These are phyloP conservation scores for Chenopodium formosanum DNA, from an alignment of 148 eudicot species.

Conservation along the genomic window DNA sequence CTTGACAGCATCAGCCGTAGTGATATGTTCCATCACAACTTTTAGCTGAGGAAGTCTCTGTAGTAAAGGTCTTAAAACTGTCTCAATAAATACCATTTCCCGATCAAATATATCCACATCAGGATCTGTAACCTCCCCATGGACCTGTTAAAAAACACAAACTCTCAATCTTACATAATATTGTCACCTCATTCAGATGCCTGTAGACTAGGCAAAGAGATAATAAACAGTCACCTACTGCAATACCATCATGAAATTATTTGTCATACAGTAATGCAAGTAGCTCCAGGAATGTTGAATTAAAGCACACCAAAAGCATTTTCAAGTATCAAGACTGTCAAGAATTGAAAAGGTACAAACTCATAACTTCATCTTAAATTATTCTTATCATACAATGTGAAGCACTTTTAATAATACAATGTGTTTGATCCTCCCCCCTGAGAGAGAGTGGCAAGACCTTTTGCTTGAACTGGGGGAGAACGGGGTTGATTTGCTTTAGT, in stretches of 20 bases:
- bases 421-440: background rate
- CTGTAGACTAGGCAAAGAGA: too few relatives aligned
- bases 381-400: background rate
- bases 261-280: background rate
- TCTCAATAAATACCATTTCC: conserved; percentile 84
- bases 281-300: background rate
- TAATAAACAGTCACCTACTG: background rate
- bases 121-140: conserved; percentile 93
- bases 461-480: too few relatives aligned
- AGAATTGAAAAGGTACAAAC: background rate
- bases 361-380: background rate
- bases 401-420: background rate
- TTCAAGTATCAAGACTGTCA: background rate
- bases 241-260: background rate
- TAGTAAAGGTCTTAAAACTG: conserved; percentile 65
- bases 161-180: background rate
- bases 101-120: conserved; percentile 88
- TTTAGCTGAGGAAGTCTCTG: conserved; percentile 70
- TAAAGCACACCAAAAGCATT: too few relatives aligned
- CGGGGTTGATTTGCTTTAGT: background rate
- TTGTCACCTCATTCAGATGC: too few relatives aligned
- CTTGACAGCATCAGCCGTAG: conserved; percentile 80
- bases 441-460: too few relatives aligned
- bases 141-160: conserved; percentile 55
- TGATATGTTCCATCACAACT: conserved; percentile 98